Evolutionary conservation across 192 early-diverging fungal genomes (phyloP).

Genomic region (Linnemannia hyalina): DNA sequence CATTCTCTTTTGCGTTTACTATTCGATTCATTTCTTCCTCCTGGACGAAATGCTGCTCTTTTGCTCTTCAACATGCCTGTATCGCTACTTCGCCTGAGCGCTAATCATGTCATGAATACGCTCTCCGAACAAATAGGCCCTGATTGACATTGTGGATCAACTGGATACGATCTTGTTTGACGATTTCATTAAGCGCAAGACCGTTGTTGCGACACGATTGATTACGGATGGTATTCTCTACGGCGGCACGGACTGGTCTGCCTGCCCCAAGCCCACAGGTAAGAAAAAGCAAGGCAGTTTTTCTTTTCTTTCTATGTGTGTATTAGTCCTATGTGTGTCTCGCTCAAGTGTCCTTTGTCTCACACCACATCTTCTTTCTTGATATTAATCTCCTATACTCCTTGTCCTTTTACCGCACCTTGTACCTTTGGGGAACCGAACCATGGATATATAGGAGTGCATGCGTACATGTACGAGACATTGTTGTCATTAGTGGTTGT

Average conservation of each 20-base stretch:
- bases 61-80: background rate
- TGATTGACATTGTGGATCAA: constrained; percentile 80
- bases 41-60: background rate
- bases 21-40: background rate
- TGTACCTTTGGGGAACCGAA: background rate
- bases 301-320: background rate
- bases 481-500: constrained; percentile 89
- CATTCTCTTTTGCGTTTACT: background rate
- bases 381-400: background rate
- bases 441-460: constrained; percentile 72
- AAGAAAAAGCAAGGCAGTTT: background rate
- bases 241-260: constrained; percentile 91
- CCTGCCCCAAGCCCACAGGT: constrained; percentile 81
- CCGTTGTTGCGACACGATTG: constrained; percentile 74
- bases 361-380: background rate
- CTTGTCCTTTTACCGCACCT: background rate
- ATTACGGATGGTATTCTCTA: constrained; percentile 86
- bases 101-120: too few species aligned
- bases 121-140: constrained; percentile 54
- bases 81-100: background rate
- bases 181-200: constrained; percentile 87
- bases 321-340: background rate
- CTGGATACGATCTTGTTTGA: constrained; percentile 88
- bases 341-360: background rate
- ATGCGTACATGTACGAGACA: constrained; percentile 90